These are phyloP conservation scores for Plasmodium sp. DNA, from an alignment of 169 alveolate genomes.

Conservation along the genomic window DNA sequence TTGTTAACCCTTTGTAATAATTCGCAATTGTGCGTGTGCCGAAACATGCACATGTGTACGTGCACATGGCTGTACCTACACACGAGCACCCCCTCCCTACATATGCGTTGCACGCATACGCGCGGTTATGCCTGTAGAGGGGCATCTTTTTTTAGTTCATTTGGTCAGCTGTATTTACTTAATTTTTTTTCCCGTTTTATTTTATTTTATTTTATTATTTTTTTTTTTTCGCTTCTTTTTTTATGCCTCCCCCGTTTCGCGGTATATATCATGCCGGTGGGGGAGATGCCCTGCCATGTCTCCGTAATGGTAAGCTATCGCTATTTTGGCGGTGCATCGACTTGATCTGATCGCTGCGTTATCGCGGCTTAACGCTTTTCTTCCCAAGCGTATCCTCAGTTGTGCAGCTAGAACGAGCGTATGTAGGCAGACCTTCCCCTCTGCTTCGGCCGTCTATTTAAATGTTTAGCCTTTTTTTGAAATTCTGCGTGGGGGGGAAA, in stretches of 20 bases:
- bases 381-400: background rate
- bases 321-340: background rate
- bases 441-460: background rate
- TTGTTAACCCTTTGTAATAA: background rate
- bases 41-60: background rate
- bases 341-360: background rate
- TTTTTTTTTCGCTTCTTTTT: background rate
- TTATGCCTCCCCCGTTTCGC: background rate
- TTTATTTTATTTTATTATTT: background rate
- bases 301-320: background rate
- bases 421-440: background rate
- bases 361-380: background rate
- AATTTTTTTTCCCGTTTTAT: background rate
- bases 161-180: background rate
- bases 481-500: constrained; percentile 4
- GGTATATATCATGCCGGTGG: background rate
- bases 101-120: background rate
- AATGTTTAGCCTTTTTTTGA: constrained; percentile 41
- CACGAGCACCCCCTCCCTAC: background rate
- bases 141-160: background rate
- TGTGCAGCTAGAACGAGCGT: background rate
- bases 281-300: background rate
- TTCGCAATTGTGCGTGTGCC: background rate
- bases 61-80: background rate
- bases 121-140: background rate